Base-by-base conservation (phyloP, 2,329 filamentous ascomycete species). In the Tolypocladium amazonense region DNA sequence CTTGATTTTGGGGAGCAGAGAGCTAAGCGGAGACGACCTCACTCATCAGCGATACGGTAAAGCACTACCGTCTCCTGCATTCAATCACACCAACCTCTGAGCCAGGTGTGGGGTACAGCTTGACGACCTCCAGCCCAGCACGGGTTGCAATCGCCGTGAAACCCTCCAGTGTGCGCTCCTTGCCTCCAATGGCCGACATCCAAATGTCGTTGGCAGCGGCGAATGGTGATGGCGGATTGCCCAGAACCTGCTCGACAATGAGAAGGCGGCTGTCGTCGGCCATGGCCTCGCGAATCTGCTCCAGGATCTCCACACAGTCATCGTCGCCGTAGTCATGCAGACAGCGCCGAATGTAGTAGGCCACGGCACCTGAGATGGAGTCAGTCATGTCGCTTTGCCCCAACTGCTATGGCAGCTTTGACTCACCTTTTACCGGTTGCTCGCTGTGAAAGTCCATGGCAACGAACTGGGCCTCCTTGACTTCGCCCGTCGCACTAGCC, bases 271-370 rank as follows among this genome's bases (percentile, higher is more conserved):
- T 73, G 57, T 75, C 71, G 0, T 58, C 35, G 12, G 65, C 68
- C 70, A 71, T 71, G 54, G 68, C 67, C 11, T 65, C 58, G 11
- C 61, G 59, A 8, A 73, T 65, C 45, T 65, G 67, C 50, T 64
- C 57, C 7, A 76, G 64, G 1, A 75, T 74, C 27, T 64, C 57
- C 1, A 69, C 66, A 33, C 66, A 69, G 18, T 68, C 67, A 1
- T 68, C 65, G 57, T 75, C 72, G 27, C 68, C 62, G 60, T 74
- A 76, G 59, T 76, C 71, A 60, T 76, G 74, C 1, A 76, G 68
- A 52, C 70, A 71, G 8, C 71, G 69, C 57, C 67, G 68, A 59
- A 72, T 71, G 64, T 67, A 71, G 64, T 76, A 76, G 15, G 73
- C 62, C 30, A 70, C 59, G 20, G 74, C 73, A 5, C 69, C 73